These are phyloP conservation scores for Beauveria varroae DNA, from an alignment of 2,329 filamentous ascomycete species.

Conservation along the genomic window DNA sequence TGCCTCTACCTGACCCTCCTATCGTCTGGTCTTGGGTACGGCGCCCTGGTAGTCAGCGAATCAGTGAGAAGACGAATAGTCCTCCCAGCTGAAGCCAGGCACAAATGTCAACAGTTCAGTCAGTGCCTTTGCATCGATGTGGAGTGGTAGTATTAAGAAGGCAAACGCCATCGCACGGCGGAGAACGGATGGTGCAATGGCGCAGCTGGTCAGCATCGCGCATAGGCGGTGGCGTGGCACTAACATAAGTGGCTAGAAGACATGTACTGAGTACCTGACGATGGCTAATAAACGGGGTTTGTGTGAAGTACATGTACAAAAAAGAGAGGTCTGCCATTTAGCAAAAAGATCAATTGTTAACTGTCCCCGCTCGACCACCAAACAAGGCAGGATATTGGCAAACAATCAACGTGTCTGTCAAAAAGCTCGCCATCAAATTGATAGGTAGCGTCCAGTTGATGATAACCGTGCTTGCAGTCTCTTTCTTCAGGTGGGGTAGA, in stretches of 20 bases:
- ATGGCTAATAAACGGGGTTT: not conserved
- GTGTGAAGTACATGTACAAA: not conserved
- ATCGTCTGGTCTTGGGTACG: not conserved
- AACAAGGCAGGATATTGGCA: not conserved
- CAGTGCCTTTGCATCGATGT: constrained; percentile 3
- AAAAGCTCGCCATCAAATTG: too few species aligned
- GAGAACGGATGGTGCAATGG: constrained; percentile 7
- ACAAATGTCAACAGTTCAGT: constrained; percentile 3
- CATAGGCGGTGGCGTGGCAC: not conserved
- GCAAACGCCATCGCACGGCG: not conserved
- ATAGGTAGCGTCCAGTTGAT: too few species aligned
- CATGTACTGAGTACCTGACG: not conserved
- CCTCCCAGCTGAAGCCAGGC: not conserved
- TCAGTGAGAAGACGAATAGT: not conserved
- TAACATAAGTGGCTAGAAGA: not conserved
- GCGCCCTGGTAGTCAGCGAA: not conserved
- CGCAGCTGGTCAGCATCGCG: not conserved
- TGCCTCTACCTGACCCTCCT: not conserved
- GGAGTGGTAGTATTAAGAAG: not conserved
- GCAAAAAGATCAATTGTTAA: not conserved
- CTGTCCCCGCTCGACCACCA: not conserved
- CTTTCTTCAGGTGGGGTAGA: too few species aligned
- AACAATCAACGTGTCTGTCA: too few species aligned
- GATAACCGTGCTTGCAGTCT: too few species aligned
- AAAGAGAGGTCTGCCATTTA: not conserved